Conservation (phyloP, 2,329 filamentous ascomycete species). For the Epichloe amarillans region DNA sequence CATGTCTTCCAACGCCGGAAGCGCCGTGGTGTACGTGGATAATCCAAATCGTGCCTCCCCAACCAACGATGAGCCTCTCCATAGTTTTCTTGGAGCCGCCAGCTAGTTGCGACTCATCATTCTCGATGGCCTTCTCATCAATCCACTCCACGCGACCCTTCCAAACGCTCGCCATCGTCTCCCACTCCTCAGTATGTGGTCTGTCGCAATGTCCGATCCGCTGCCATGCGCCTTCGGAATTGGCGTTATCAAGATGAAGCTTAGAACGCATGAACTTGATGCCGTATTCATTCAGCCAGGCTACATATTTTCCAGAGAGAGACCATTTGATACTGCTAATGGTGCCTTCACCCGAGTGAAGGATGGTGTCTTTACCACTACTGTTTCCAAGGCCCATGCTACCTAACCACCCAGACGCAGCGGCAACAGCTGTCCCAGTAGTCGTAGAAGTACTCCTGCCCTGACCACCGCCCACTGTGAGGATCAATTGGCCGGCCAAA, state of each 20-base stretch:
- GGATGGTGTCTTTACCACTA: slow-evolving; percentile 68
- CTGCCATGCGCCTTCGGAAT: slow-evolving; percentile 83
- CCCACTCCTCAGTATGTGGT: slow-evolving; percentile 77
- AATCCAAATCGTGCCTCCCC: slow-evolving; percentile 94
- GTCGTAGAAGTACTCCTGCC: slow-evolving; percentile 83
- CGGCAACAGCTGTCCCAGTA: slow-evolving; percentile 64
- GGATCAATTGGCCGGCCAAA: slow-evolving; percentile 70
- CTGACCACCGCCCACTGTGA: slow-evolving; percentile 68
- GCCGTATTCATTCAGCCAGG: slow-evolving; percentile 92
- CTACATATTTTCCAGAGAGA: slow-evolving; percentile 77
- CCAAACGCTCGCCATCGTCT: slow-evolving; percentile 94
- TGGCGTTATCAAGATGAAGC: slow-evolving; percentile 60
- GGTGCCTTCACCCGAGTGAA: slow-evolving; percentile 84
- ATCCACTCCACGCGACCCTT: slow-evolving; percentile 89
- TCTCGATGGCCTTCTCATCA: slow-evolving; percentile 67
- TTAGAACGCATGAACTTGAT: slow-evolving; percentile 97
- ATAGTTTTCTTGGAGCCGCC: slow-evolving; percentile 17
- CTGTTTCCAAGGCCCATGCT: slow-evolving; percentile 69
- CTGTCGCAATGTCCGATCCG: slow-evolving; percentile 84
- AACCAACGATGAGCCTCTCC: slow-evolving; percentile 82
- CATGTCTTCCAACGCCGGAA: slow-evolving; percentile 50
- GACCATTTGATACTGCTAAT: slow-evolving; percentile 95
- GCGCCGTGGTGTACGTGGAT: slow-evolving; percentile 75
- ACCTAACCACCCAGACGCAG: slow-evolving; percentile 83
- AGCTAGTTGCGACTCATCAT: slow-evolving; percentile 38